Percentiles rank a stretch among this genome's conserved stretches.
These are phyloP conservation scores for Acanthamoeba lenticulata DNA, from an alignment of 208 protist genomes.

Conservation along the genomic window DNA sequence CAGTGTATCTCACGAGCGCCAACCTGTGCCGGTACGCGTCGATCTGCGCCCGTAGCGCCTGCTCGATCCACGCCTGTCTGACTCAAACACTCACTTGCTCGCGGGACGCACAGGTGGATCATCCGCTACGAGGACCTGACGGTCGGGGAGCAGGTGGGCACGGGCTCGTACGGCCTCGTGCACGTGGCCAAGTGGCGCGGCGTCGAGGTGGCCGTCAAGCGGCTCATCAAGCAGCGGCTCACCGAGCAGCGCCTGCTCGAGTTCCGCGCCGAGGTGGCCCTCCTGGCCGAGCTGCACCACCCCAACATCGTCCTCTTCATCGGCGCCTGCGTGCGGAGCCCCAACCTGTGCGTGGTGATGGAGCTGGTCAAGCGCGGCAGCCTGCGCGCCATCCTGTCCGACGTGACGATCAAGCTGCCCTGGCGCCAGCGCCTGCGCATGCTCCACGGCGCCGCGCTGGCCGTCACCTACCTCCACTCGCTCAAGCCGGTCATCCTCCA, in stretches of 20 bases:
- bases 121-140: neutral
- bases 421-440: neutral
- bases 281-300: neutral
- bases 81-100: neutral
- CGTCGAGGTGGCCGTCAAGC: constrained; percentile 41
- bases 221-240: neutral
- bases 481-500: neutral
- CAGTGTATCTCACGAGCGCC: neutral
- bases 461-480: constrained; percentile 50
- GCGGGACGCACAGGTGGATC: neutral
- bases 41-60: no score
- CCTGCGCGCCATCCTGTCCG: constrained; percentile 73
- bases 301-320: neutral
- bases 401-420: neutral
- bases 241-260: constrained; percentile 1
- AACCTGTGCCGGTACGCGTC: neutral
- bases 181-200: neutral
- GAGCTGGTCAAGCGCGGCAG: constrained; percentile 76
- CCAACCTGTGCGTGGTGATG: constrained; percentile 80
- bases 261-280: neutral
- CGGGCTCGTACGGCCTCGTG: neutral
- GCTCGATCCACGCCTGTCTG: no score
- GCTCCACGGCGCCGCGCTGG: neutral
- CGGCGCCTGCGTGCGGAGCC: constrained; percentile 63
- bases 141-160: neutral